Evolutionary conservation across 23 red algal species (phyloP).

Genomic region (Gracilaria domingensis): DNA sequence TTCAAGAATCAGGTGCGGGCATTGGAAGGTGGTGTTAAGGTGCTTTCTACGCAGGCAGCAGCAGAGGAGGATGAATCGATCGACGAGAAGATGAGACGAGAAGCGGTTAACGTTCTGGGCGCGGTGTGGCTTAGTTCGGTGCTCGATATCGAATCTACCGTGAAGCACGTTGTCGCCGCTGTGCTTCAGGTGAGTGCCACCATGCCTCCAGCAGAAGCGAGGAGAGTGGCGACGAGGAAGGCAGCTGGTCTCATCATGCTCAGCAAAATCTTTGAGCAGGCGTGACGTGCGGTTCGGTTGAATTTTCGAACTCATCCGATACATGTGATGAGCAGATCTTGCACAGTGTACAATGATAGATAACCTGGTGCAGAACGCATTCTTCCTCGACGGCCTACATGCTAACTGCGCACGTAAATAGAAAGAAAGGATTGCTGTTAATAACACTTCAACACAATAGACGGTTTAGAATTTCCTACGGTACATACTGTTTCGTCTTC

Average conservation of each 20-base stretch:
- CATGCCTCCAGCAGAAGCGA: neutral
- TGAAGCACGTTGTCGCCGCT: slow-evolving; percentile 48
- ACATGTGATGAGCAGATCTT: neutral
- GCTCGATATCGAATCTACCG: slow-evolving; percentile 66
- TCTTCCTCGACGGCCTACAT: neutral
- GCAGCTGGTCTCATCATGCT: slow-evolving; percentile 61
- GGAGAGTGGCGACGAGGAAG: neutral
- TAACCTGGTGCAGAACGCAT: neutral
- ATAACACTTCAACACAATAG: neutral
- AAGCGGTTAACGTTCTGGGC: slow-evolving; percentile 53
- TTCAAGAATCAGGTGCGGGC: slow-evolving; percentile 63
- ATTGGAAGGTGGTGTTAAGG: slow-evolving; percentile 62
- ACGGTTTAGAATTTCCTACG: too few relatives aligned
- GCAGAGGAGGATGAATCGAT: slow-evolving; percentile 59
- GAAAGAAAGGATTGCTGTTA: neutral
- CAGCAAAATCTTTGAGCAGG: slow-evolving; percentile 58
- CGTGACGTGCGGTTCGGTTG: neutral
- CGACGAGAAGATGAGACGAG: slow-evolving; percentile 47
- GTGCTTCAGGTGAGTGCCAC: slow-evolving; percentile 16
- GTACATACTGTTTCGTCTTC: neutral
- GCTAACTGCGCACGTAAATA: neutral
- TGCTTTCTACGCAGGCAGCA: slow-evolving; percentile 15
- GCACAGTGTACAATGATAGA: too few relatives aligned
- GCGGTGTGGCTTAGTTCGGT: slow-evolving; percentile 72
- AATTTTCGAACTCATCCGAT: neutral